Base-by-base conservation (phyloP, 371 early-diverging fungal species). In the Saksenaea vasiformis region DNA sequence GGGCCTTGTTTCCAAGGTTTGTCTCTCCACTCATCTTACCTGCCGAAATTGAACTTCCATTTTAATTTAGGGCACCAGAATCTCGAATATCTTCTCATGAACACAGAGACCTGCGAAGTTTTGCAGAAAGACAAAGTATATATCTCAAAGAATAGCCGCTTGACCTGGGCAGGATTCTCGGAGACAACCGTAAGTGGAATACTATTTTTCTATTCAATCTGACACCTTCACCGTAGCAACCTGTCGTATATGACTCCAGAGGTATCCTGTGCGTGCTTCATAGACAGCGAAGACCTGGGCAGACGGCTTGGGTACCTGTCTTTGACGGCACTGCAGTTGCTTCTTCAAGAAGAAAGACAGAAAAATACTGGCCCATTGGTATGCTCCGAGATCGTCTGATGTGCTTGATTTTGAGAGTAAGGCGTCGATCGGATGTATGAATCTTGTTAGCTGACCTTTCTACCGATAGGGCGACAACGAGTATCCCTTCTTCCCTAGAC, bases 121-220 rank as follows among this genome's bases (percentile, higher is more conserved):
- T 66, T 94, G 36, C 86, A 85, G 54, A 73, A 80, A 14, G 94
- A 84, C 19, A 39, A 60, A 4, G 69, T 95, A 4, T 91, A 94
- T 8, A 64, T 95, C 4, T 76, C 89, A 1, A 86, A 85, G 4
- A 73, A 81, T 2, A 75, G 86, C 17, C 73, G 74, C 19, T 65
- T 96, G n/a, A 74, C 73, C 5, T 97, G 97, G 97, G 67, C 87
- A 4, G 95, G 95, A 5, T 94, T 96, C 63, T 90, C 94, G 14
- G 92, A 93, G 53, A 78, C 85, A 8, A 87, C 88, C 38, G 88
- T 85, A 71, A 74, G 72, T 31, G 19, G 41, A 34, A 22, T 56
- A 56, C 65, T 62, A 35, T 47, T 10, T 17, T 3, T 22, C 22
- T 47, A 22, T 22, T 24, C 5, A 9, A 19, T 9, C 22, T 47